These are phyloP conservation scores for Hypsizygus ulmarius DNA, from an alignment of 1,284 basidiomycete species.

Conservation along the genomic window DNA sequence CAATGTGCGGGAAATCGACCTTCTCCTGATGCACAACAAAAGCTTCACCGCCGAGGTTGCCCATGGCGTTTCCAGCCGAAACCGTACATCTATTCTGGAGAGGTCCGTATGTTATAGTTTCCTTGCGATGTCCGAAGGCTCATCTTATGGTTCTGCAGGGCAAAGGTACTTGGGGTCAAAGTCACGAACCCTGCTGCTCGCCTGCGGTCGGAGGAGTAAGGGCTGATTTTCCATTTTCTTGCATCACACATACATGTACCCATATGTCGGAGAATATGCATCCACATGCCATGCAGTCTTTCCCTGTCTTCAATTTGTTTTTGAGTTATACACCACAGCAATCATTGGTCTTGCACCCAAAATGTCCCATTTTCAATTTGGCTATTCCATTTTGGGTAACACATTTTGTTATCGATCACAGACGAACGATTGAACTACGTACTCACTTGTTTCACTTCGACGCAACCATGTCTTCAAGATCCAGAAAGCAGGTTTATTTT, in stretches of 20 bases:
- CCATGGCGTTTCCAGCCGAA: conserved; percentile 95
- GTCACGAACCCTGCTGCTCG: conserved; percentile 95
- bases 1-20: conserved; percentile 89
- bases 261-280: conserved; percentile 33
- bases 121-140: conserved; percentile 7
- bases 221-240: conserved; percentile 31
- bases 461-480: conserved; percentile 17
- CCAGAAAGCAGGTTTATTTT: conserved; percentile 18
- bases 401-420: conserved; percentile 5
- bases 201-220: conserved; percentile 95
- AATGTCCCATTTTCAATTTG: too few species aligned
- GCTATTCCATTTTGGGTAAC: conserved; percentile 8
- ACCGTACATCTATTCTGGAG: conserved; percentile 92
- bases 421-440: neutral
- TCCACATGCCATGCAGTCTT: conserved; percentile 27
- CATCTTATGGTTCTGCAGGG: conserved; percentile 47
- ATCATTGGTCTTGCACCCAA: neutral
- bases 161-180: conserved; percentile 87
- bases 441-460: neutral
- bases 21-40: conserved; percentile 98
- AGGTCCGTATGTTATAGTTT: conserved; percentile 48
- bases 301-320: conserved; percentile 7
- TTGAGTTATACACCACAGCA: neutral
- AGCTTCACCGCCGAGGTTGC: conserved; percentile 96
- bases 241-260: conserved; percentile 37